Base-by-base conservation (phyloP, 1,284 basidiomycete genomes). In the Sanghuangporus baumii region DNA sequence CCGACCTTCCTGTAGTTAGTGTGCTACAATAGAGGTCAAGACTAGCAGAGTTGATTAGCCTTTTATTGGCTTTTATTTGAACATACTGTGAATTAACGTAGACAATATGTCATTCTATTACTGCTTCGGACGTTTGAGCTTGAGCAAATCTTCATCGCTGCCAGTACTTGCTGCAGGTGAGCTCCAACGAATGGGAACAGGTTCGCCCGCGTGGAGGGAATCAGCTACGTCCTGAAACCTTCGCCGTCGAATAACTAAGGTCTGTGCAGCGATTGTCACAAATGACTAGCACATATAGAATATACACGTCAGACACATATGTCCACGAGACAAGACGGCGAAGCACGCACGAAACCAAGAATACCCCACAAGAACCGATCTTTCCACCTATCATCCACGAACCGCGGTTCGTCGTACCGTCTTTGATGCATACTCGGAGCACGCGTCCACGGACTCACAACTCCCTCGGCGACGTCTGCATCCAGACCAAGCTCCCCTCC, bases 311-410 rank as follows among this genome's bases (percentile, higher is more conserved):
- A 51, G 18, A 36, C 50, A 23, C 26, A 38, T 14, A 36, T 8
- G 41, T 20, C 31, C 47, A 34, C 18, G 18, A 57, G 43, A 3
- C 4, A 31, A 57, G 9, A 34, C 18, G 12, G 43, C 46, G 41
- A 55, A 6, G 52, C 37, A 54, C 62, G 46, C 51, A 65, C 63
- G 16, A 61, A 50, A 11, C 55, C 47, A 46, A 65, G 56, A 5
- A 54, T 47, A 26, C 54, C 63, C 63, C 63, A 65, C 12, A 88
- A 75, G 1, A 83, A 54, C 26, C 79, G 70, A 66, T 88, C 86
- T 69, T 82, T 84, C 81, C 80, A 81, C 46, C 80, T 75, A 51
- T 85, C 82, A 64, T 84, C 78, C 43, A 70, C 47, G 31, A 59
- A 65, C 23, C 40, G 31, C 43, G 48, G 55, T 41, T 51, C 57